phyloP scores from a whole-genome alignment of 805 yeast genomes.

The Suhomyces sp. region DNA sequence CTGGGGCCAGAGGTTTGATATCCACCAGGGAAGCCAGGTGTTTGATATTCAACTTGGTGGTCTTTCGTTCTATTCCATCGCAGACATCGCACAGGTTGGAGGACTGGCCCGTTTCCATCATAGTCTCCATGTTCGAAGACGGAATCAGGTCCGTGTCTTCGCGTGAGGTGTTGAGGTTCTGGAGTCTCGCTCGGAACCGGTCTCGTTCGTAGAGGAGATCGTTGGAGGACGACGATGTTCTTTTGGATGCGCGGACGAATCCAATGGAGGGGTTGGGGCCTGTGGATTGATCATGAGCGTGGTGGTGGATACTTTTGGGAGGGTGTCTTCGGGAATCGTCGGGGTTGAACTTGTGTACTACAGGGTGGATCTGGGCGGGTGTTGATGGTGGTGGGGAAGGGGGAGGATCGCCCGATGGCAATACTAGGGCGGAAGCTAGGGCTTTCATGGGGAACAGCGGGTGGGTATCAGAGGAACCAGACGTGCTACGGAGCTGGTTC shows the following conservation, averaged over 20 bases:
- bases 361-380: too few species aligned
- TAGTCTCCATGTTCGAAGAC: constrained; percentile 2
- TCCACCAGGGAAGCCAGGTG: constrained; percentile 18
- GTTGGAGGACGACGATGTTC: constrained; percentile 41
- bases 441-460: too few species aligned
- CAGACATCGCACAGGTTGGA: constrained; percentile 31
- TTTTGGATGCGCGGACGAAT: constrained; percentile 18
- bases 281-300: too few species aligned
- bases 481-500: too few species aligned
- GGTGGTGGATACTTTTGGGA: too few species aligned
- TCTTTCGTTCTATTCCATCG: constrained; percentile 36
- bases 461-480: too few species aligned
- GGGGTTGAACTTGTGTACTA: too few species aligned
- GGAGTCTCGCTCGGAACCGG: constrained; percentile 40
- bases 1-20: not conserved
- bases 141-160: constrained; percentile 7
- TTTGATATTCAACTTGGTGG: constrained; percentile 32
- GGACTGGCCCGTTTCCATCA: constrained; percentile 1
- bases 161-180: constrained; percentile 26
- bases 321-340: too few species aligned
- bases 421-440: too few species aligned
- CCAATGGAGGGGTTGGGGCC: too few species aligned
- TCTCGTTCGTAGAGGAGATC: constrained; percentile 41
- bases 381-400: too few species aligned
- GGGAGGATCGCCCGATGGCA: too few species aligned